Evolutionary conservation across 2,329 filamentous ascomycete species (phyloP), one percentile per base, ranked within the genome.

Genomic region (Claviceps capensis): DNA sequence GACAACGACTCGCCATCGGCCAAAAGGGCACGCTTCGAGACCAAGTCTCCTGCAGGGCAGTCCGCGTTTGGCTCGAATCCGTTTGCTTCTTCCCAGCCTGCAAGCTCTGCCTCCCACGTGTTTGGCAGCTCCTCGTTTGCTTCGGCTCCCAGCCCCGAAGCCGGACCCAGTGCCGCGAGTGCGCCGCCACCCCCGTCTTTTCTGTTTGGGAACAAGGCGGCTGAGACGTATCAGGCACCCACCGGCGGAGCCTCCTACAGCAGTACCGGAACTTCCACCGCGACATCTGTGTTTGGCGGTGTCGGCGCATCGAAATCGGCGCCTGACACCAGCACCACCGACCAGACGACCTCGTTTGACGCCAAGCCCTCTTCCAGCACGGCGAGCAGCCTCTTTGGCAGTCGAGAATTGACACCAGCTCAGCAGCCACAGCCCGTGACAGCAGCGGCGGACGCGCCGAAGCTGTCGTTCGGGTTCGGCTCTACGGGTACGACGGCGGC

Each of bases 1-100:
- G 70, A 72, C 60, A 72, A 72, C 48, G 67, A 67, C 53, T 64
- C 65, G 6, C 61, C 67, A 50, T 60, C 63, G 37, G 51, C 65
- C 43, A 68, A 67, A 49, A 68, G 67, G 58, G 56, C 57, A 5
- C 17, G 61, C 26, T 63, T 64, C 34, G 65, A 64, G n/a, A 51
- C 59, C 40, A 69, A 67, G 17, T 17, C 47, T 13, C 51, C 63
- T 8, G 50, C 61, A 8, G 56, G 62, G 22, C 69, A 67, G 49
- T 54, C 63, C 5, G 56, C 44, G 23, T 58, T 63, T 48, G 61
- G 59, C 3, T 59, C 61, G 19, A 62, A 61, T 16, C 55, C 69
- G 1, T 71, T 71, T 55, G 55, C 57, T 19, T 48, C 59, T 11
- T 48, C 59, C 9, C 69, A 70, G 58, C 60, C 65, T 9, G 53